phyloP scores from a whole-genome alignment of 2,329 filamentous ascomycete genomes.

The Ophiocordyceps sinensis region DNA sequence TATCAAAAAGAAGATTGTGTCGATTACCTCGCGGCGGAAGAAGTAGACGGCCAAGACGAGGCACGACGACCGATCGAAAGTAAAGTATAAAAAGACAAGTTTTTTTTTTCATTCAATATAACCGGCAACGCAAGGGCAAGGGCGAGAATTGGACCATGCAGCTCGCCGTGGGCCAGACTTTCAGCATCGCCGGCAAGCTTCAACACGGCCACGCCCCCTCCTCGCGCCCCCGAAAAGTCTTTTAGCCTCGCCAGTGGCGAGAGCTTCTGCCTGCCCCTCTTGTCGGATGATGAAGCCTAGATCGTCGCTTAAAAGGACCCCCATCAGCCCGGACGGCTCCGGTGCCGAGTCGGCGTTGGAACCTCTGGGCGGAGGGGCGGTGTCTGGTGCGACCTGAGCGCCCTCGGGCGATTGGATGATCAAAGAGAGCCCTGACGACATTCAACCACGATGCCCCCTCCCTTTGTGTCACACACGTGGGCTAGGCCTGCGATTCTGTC shows the following conservation, averaged over 20 bases:
- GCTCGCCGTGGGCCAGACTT: not conserved
- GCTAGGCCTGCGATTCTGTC: no score
- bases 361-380: no score
- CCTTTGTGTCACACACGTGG: no score
- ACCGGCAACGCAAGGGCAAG: not conserved
- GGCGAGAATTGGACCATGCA: not conserved
- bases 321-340: conserved; percentile 14
- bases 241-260: no score
- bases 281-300: conserved; percentile 36
- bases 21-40: conserved; percentile 46
- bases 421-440: conserved; percentile 27
- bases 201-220: not conserved
- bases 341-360: conserved; percentile 1
- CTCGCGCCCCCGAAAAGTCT: not conserved
- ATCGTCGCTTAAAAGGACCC: conserved; percentile 11
- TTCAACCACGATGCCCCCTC: no score
- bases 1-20: conserved; percentile 78
- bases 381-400: no score
- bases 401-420: conserved; percentile 28
- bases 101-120: no score
- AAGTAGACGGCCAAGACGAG: conserved; percentile 23
- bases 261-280: not conserved
- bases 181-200: no score
- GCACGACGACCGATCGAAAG: not conserved
- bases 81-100: conserved; percentile 2